These are phyloP conservation scores for Asparagopsis taxiformis DNA, from an alignment of 31 red algal genomes.

Conservation along the genomic window DNA sequence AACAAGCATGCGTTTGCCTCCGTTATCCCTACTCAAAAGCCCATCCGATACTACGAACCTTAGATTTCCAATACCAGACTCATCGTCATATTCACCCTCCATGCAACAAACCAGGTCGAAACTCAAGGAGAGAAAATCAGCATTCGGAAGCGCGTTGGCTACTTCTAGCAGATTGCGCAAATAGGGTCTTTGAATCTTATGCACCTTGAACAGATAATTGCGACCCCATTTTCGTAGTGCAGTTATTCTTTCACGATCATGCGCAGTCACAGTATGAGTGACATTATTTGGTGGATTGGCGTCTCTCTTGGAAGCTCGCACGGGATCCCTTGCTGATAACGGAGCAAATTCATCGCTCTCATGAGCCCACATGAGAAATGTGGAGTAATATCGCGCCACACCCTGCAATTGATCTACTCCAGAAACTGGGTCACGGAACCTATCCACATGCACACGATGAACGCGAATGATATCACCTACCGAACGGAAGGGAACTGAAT, in stretches of 20 bases:
- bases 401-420: not conserved
- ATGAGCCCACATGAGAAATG: not conserved
- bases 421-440: not conserved
- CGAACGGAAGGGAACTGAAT: slow-evolving; percentile 4
- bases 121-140: not conserved
- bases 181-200: not conserved
- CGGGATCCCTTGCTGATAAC: not conserved
- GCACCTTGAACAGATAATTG: not conserved
- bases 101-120: not conserved
- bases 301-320: not conserved
- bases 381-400: not conserved
- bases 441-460: slow-evolving; percentile 5
- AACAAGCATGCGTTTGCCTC: not conserved
- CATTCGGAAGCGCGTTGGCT: not conserved
- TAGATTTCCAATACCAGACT: not conserved
- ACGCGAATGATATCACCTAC: slow-evolving; percentile 15
- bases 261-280: not conserved
- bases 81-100: not conserved
- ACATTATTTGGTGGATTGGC: not conserved
- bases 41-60: not conserved
- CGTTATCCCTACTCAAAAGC: not conserved
- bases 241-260: not conserved
- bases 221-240: not conserved
- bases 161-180: not conserved
- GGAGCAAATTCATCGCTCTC: not conserved